Base-by-base conservation (phyloP, 1,284 basidiomycete species). In the Irpex sp. region DNA sequence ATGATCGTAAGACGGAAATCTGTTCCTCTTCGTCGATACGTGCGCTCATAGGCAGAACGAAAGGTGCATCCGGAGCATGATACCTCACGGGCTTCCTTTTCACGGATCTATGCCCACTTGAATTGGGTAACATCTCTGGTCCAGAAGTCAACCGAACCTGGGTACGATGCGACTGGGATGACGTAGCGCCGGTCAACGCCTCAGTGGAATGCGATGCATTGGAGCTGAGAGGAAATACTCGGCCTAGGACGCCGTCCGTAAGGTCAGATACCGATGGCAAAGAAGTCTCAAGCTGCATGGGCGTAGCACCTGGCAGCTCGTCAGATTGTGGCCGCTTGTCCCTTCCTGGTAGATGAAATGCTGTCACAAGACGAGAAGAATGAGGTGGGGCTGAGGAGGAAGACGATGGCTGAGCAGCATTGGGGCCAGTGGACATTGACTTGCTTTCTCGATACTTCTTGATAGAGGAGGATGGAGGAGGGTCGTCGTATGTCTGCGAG, bases 381-480 rank as follows among this genome's bases (percentile, higher is more conserved):
- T 26, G 26, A 26, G 26, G 26, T 26, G 26, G 26, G 26, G 26
- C 26, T 43, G 19, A n/a, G 11, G 47, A 31, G 6, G 26, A n/a
- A 17, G 49, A 21, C 49, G 49, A 17, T 8, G 15, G 13, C 21
- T 19, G 57, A 31, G 31, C 33, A 26, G 2, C 65, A 35, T 9
- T 65, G 65, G 5, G 35, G 21, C 8, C 59, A 63, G 46, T 65
- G 58, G 54, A 59, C 61, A 55, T 65, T 62, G 8, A 55, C 53
- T 35, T 62, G 57, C 62, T 68, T 39, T 70, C 70, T 59, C 71
- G 71, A 58, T 77, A 76, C 15, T 72, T 76, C 37, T 67, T 71
- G 26, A 79, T 74, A 35, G 75, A 64, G 33, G 77, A 78, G 1
- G 74, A 74, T 4, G 80, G 79, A 5, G 79, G 79, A 1, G 75